Percentiles rank a stretch among this genome's conserved stretches.
Conservation (phyloP, 768 basidiomycete genomes). For the Botryobasidium botryosum region DNA sequence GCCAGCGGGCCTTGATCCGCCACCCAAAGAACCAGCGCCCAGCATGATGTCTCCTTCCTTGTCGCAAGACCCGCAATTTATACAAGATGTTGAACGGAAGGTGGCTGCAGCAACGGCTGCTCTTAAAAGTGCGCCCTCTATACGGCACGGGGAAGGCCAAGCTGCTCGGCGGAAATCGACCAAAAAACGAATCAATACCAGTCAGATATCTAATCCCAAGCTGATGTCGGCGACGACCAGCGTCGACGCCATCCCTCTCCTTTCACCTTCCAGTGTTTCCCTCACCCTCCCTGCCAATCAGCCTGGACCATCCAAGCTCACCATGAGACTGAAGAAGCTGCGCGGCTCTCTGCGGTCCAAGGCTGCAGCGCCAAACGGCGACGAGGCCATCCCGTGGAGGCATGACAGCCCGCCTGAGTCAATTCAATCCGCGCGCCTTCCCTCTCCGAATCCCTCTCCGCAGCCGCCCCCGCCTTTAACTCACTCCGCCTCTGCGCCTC, state of each 20-base stretch:
- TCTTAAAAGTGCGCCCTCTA: conserved; percentile 32
- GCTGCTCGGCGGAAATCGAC: conserved; percentile 26
- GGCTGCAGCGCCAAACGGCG: conserved; percentile 30
- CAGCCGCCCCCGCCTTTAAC: conserved; percentile 18
- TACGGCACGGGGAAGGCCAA: conserved; percentile 27
- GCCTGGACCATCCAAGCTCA: conserved; percentile 34
- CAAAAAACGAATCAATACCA: conserved; percentile 42
- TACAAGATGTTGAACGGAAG: conserved; percentile 45
- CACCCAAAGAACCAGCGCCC: too few relatives aligned
- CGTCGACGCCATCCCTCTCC: conserved; percentile 48
- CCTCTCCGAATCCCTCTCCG: conserved; percentile 7
- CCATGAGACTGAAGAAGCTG: conserved; percentile 55
- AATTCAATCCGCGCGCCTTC: neutral
- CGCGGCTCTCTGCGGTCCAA: conserved; percentile 48
- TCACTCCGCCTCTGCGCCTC: conserved; percentile 23
- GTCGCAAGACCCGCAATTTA: neutral
- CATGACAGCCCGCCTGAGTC: neutral
- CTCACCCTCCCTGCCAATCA: conserved; percentile 18
- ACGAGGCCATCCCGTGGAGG: conserved; percentile 21
- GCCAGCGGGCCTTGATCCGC: too few relatives aligned
- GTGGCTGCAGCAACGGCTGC: conserved; percentile 48
- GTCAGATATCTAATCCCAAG: conserved; percentile 47
- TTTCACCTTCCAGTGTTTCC: conserved; percentile 22
- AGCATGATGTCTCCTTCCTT: neutral
- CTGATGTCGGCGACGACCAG: conserved; percentile 51